A percentile compares a stretch with the other conserved stretches of the same genome.
These are phyloP conservation scores for Apiotrichum mycotoxinovorans DNA, from an alignment of 1,284 basidiomycete species.

Conservation along the genomic window DNA sequence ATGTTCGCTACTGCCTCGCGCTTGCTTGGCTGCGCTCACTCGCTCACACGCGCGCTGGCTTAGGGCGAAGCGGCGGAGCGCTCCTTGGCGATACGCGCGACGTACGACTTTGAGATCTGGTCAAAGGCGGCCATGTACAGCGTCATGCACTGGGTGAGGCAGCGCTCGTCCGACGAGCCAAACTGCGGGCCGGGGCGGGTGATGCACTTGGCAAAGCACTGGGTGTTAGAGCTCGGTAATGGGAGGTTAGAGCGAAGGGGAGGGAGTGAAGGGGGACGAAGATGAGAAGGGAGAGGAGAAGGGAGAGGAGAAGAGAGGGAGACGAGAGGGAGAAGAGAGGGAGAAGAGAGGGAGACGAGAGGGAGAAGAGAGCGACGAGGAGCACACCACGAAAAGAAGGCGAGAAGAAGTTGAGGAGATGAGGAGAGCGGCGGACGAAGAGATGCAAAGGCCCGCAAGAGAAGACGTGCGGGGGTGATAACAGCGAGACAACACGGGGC, in stretches of 20 bases:
- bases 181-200: constrained; percentile 41
- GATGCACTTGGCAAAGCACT: constrained; percentile 51
- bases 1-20: too few relatives aligned
- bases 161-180: constrained; percentile 45
- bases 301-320: too few relatives aligned
- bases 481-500: not conserved
- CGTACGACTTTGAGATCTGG: constrained; percentile 48
- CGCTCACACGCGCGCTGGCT: not conserved
- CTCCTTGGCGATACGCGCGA: constrained; percentile 45
- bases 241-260: not conserved
- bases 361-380: not conserved
- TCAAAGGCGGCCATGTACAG: constrained; percentile 51
- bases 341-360: not conserved
- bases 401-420: not conserved
- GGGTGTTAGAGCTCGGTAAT: constrained; percentile 5
- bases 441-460: not conserved
- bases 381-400: too few relatives aligned
- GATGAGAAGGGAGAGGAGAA: not conserved
- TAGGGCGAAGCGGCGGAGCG: constrained; percentile 13
- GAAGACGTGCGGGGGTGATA: too few relatives aligned
- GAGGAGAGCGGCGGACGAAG: not conserved
- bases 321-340: too few relatives aligned
- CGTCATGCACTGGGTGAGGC: constrained; percentile 48
- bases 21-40: too few relatives aligned
- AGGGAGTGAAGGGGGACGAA: not conserved